Base-by-base conservation (phyloP, 257 asterid genomes). In the Marsdenia floribunda region DNA sequence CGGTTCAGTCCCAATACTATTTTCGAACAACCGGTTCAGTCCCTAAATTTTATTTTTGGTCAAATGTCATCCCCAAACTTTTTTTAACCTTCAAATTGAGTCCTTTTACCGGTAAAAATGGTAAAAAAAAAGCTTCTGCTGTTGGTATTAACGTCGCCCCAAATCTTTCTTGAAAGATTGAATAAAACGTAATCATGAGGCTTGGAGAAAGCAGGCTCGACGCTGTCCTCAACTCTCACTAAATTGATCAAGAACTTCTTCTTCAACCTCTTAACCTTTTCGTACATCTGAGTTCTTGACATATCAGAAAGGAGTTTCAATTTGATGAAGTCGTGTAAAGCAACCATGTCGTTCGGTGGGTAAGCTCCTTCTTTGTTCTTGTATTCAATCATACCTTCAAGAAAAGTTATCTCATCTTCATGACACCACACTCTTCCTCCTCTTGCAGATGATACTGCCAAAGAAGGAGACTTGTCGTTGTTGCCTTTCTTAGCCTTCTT, bases 381-480 rank as follows among this genome's bases (percentile, higher is more conserved):
- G 73, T 75, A 88, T 4, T 90, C 84, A 71, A 78, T 65, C 86
- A 90, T 80, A n/a, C 92, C 90, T 44, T 66, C 80, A 55, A 92
- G 79, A 10, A 90, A 33, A 9, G 77, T 68, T 61, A 87, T 73
- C 80, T 86, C 93, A 50, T 92, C 96, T 53, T 80, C 88, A 7
- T 83, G 81, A 47, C 81, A 79, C 91, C 93, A 92, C 11, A 88
- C 69, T 80, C 93, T 83, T 12, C 85, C 76, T 38, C 12, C 38
- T 6, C 70, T 15, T 3, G 35, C 8, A 26, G 13, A 16, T 24
- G 67, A 60, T 10, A 12, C 19, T 14, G 8, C 50, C 26, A 54
- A 5, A 14, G 78, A 33, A 19, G 60, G 46, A 37, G 66, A 38
- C 38, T 70, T 77, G 3, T 75, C 84, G 15, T 82, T 72, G 5